A percentile compares a stretch with the other conserved stretches of the same genome.
phyloP scores from a whole-genome alignment of 2,329 filamentous ascomycete genomes.

The Xylaria polymorpha region DNA sequence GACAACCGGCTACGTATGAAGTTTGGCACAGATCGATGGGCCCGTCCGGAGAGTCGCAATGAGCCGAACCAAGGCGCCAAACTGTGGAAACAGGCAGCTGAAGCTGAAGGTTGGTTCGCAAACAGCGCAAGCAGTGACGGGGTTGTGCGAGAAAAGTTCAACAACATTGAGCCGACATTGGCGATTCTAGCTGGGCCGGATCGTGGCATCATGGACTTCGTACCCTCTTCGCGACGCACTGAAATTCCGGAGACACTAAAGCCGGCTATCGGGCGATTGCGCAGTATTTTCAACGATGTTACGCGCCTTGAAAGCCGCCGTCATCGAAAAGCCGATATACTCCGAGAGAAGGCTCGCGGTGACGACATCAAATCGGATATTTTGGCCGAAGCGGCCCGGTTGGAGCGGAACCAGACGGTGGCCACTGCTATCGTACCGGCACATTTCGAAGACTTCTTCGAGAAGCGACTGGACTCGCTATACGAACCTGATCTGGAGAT shows the following conservation, averaged over 20 bases:
- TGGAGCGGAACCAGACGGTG: conserved; percentile 83
- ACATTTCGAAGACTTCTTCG: conserved; percentile 93
- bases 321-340: conserved; percentile 79
- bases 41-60: conserved; percentile 72
- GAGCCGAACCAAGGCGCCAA: conserved; percentile 73
- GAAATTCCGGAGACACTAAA: conserved; percentile 85
- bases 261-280: conserved; percentile 78
- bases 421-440: conserved; percentile 86
- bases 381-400: conserved; percentile 80
- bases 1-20: conserved; percentile 80
- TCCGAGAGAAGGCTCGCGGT: conserved; percentile 81
- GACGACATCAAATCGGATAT: conserved; percentile 93
- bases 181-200: conserved; percentile 82
- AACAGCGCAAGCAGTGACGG: conserved; percentile 67
- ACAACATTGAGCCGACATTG: conserved; percentile 78
- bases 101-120: conserved; percentile 89
- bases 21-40: conserved; percentile 90
- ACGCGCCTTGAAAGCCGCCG: conserved; percentile 83
- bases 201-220: conserved; percentile 84
- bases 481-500: conserved; percentile 84
- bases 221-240: conserved; percentile 84
- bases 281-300: conserved; percentile 86
- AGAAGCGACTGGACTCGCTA: conserved; percentile 76
- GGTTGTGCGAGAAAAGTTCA: conserved; percentile 80
- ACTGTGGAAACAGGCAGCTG: conserved; percentile 77